Evolutionary conservation across 2,329 filamentous ascomycete species (phyloP).

Genomic region (Fusarium abutilonis): DNA sequence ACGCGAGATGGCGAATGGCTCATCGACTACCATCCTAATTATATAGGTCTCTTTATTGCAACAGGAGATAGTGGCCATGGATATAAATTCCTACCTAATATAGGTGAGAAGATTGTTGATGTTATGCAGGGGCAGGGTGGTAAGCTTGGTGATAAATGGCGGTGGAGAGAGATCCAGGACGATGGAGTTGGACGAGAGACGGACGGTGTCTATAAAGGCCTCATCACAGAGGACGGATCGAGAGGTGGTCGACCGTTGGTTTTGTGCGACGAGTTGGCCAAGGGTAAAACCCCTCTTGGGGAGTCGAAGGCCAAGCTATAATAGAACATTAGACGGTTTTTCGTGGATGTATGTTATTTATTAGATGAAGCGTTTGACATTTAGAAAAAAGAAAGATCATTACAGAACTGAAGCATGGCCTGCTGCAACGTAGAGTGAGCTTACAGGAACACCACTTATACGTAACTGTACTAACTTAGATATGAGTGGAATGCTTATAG

Average conservation of each 20-base stretch:
- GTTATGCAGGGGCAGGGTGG: slow-evolving; percentile 59
- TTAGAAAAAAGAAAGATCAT: slow-evolving; percentile 15
- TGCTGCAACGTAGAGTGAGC: slow-evolving; percentile 18
- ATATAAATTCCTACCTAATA: slow-evolving; percentile 75
- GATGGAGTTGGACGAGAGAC: slow-evolving; percentile 49
- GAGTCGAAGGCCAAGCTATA: slow-evolving; percentile 41
- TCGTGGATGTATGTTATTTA: slow-evolving; percentile 6
- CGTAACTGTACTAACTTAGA: slow-evolving; percentile 3
- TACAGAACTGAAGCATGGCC: slow-evolving; percentile 3
- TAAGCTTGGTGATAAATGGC: slow-evolving; percentile 67
- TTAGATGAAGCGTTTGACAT: slow-evolving; percentile 27
- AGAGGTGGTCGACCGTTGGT: slow-evolving; percentile 59
- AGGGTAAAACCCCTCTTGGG: slow-evolving; percentile 36
- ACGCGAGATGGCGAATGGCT: slow-evolving; percentile 77
- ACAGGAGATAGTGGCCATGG: slow-evolving; percentile 72
- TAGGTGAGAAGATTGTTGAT: slow-evolving; percentile 70
- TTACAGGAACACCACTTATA: not conserved
- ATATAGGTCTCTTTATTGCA: slow-evolving; percentile 67
- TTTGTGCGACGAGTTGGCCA: slow-evolving; percentile 56
- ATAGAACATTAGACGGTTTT: slow-evolving; percentile 33
- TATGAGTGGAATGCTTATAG: slow-evolving; percentile 15
- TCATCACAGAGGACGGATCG: slow-evolving; percentile 64
- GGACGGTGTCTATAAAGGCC: slow-evolving; percentile 50
- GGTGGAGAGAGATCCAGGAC: slow-evolving; percentile 68
- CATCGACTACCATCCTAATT: slow-evolving; percentile 73